Evolutionary conservation across 352 stramenopile species (phyloP), one percentile per base, ranked within the genome.

Genomic region (Plasmopara halstedii): DNA sequence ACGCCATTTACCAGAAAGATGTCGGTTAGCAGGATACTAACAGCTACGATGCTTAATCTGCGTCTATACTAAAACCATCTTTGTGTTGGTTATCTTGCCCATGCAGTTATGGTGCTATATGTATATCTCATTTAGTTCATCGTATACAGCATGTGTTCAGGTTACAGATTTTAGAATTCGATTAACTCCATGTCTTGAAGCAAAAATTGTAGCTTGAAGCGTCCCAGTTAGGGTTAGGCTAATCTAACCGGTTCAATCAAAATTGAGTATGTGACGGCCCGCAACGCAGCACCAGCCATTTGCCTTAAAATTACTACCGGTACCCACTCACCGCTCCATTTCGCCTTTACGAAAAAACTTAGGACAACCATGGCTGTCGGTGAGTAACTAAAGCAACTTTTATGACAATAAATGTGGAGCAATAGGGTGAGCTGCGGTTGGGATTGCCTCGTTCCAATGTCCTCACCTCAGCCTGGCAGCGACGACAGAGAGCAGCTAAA

Each of bases 281-380:
- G 55, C 44, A 36, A 43, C 61, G 55, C 58, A 65, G 55, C 60
- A 69, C 73, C 73, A 85, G 73, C 73, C 73, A 85, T 83, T 83
- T 46, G 40, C n/a, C n/a, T n/a, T n/a, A n/a, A n/a, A n/a, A n/a
- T n/a, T n/a, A n/a, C n/a, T n/a, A n/a, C n/a, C n/a, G n/a, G n/a
- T n/a, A n/a, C n/a, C n/a, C n/a, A n/a, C n/a, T n/a, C n/a, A n/a
- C n/a, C n/a, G 42, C 43, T 69, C 78, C 76, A 90, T 87, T 91
- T 88, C 79, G 76, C 76, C 79, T 88, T 91, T 88, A 85, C 64
- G 67, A 85, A 85, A 85, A 85, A 85, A 83, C 70, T 73, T 69
- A 83, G 81, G 78, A 87, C 60, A 62, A 65, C 69, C 74, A 91
- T 91, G 76, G 76, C 76, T 84, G 73, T 88, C 69, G 76, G 76